Conservation (phyloP, 176 grass and related monocot species). For the Elaeis guineensis region DNA sequence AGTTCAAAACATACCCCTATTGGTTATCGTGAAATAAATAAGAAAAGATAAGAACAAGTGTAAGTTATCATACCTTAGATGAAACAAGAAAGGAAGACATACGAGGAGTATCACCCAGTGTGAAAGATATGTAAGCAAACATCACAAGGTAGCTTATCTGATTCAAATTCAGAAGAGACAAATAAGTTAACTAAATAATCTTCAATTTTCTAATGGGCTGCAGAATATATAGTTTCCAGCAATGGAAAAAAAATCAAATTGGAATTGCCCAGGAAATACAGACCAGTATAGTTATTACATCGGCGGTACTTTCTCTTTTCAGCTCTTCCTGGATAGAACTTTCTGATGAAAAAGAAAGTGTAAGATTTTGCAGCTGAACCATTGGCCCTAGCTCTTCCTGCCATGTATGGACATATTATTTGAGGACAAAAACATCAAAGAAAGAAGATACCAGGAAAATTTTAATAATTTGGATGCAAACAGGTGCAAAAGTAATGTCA, state of each 20-base stretch:
- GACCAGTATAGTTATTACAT: constrained; percentile 86
- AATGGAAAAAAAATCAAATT: too few species aligned
- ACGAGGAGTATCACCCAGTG: constrained; percentile 64
- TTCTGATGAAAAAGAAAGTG: constrained; percentile 91
- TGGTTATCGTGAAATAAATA: not conserved
- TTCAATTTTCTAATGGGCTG: too few species aligned
- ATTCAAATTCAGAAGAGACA: constrained; percentile 29
- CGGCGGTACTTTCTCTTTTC: constrained; percentile 84
- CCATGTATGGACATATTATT: constrained; percentile 6
- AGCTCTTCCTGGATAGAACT: constrained; percentile 93
- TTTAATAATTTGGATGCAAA: too few species aligned
- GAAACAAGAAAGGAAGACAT: constrained; percentile 64
- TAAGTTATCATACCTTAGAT: constrained; percentile 58
- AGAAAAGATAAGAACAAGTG: not conserved
- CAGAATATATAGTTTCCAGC: too few species aligned
- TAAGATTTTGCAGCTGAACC: constrained; percentile 70
- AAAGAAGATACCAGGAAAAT: not conserved
- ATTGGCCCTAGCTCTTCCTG: constrained; percentile 88
- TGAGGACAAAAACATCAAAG: not conserved
- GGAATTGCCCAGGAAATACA: constrained; percentile 16
- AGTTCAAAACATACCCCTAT: too few species aligned
- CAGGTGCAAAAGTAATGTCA: too few species aligned
- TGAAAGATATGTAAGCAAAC: constrained; percentile 95
- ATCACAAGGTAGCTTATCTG: constrained; percentile 99
- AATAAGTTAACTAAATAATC: constrained; percentile 15